These are phyloP conservation scores for Colletotrichum navitas DNA, from an alignment of 2,329 filamentous ascomycete species.

Conservation along the genomic window DNA sequence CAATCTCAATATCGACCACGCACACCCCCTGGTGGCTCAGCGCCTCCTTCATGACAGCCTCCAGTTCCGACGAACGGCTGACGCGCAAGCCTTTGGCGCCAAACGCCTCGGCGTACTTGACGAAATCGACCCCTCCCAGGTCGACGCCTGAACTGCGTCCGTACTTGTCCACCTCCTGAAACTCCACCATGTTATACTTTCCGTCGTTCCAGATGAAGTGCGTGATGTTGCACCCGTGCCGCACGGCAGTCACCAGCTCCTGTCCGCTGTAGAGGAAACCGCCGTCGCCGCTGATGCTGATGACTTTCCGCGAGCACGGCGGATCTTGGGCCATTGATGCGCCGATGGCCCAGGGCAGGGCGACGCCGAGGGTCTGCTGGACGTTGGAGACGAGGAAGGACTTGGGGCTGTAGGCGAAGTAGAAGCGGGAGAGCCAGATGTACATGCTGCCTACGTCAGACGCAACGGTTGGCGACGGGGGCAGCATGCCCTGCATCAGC, in stretches of 20 bases:
- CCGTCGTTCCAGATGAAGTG: conserved; percentile 65
- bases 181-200: conserved; percentile 64
- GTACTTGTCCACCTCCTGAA: conserved; percentile 64
- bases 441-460: conserved; percentile 62
- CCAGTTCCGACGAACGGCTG: conserved; percentile 53
- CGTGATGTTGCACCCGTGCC: conserved; percentile 61
- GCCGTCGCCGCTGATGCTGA: conserved; percentile 60
- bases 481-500: conserved; percentile 55
- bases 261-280: conserved; percentile 63
- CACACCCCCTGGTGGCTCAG: conserved; percentile 56
- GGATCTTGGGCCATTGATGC: conserved; percentile 57
- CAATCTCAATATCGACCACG: conserved; percentile 61
- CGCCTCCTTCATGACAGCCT: conserved; percentile 58
- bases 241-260: conserved; percentile 60
- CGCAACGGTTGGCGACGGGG: conserved; percentile 56
- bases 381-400: conserved; percentile 61
- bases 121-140: conserved; percentile 61
- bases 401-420: conserved; percentile 58
- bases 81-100: conserved; percentile 60
- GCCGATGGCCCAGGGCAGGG: conserved; percentile 62
- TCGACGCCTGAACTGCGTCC: conserved; percentile 58
- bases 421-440: conserved; percentile 62
- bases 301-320: conserved; percentile 58
- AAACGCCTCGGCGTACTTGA: conserved; percentile 60
- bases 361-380: conserved; percentile 63